Evolutionary conservation across 352 stramenopile genomes (phyloP), one percentile per base, ranked within the genome.

Genomic region (Peronospora belbahrii): DNA sequence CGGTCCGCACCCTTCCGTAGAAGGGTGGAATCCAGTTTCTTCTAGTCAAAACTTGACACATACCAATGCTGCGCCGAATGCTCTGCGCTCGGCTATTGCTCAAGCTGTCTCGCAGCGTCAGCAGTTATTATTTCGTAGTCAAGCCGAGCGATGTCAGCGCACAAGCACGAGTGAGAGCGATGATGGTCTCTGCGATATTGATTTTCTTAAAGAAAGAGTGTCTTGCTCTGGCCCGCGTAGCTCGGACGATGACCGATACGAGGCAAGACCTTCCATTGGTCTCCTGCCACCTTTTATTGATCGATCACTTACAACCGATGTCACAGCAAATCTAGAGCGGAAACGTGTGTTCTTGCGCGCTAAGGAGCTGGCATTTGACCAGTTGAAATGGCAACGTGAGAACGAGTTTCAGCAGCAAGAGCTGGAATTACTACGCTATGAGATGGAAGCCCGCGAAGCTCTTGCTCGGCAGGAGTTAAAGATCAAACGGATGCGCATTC

Each of bases 311-410:
- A 20, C 11, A 6, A 13, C 22, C 10, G 31, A 8, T 18, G 25
- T 6, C 13, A 37, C 44, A n/a, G 3, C 35, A 9, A 52, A 62
- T 46, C 6, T 62, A 27, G 18, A 48, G 20, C 42, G 42, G 10
- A 66, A 66, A 27, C 57, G 52, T 11, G 20, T 33, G 13, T 56
- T 49, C 20, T 42, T 62, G 14, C 24, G n/a, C 6, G 46, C 52
- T 0, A 66, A 66, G 38, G 24, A 55, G 19, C 39, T 66, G 6
- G 52, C 52, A 1, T 66, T 66, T 30, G 52, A 66, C n/a, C 51
- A 66, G 27, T 19, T 62, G 1, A 48, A 47, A 17, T 56, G 45
- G 56, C 24, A 57, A 1, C 28, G 25, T 28, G 56, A 61, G 31
- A 49, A 61, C 20, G 50, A 61, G 4, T 31, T 60, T 10, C 56